A percentile compares a stretch with the other conserved stretches of the same genome.
Conservation (phyloP, 768 basidiomycete genomes). For the Hericium erinaceus region DNA sequence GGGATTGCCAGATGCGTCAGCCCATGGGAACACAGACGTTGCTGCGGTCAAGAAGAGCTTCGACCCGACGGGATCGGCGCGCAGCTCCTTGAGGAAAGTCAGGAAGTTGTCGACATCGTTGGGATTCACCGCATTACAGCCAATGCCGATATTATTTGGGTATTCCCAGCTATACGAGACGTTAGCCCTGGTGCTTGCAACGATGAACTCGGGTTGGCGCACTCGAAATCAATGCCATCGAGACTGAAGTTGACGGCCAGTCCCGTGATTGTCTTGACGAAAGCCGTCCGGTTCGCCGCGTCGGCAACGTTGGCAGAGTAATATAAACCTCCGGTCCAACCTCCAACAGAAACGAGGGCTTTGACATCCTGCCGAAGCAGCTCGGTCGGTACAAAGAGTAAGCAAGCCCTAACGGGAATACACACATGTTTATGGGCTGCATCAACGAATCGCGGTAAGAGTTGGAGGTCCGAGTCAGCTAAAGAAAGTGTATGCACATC, state of each 20-base stretch:
- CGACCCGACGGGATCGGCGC: conserved; percentile 38
- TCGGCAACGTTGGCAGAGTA: conserved; percentile 8
- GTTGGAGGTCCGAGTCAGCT: conserved; percentile 15
- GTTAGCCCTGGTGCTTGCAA: neutral
- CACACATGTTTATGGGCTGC: conserved; percentile 14
- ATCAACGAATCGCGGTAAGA: conserved; percentile 17
- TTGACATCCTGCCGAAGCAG: conserved; percentile 20
- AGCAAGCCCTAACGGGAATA: conserved; percentile 25
- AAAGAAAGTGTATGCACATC: conserved; percentile 19
- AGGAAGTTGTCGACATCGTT: conserved; percentile 72
- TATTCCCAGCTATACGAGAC: conserved; percentile 28
- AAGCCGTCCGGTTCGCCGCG: conserved; percentile 3
- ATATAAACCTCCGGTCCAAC: conserved; percentile 7
- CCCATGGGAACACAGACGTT: neutral
- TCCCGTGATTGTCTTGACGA: neutral
- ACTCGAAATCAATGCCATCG: conserved; percentile 13
- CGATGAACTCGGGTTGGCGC: neutral
- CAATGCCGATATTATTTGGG: conserved; percentile 54
- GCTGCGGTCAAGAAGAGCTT: conserved; percentile 70
- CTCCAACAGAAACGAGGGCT: conserved; percentile 8
- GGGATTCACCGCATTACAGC: conserved; percentile 49
- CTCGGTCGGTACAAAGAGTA: conserved; percentile 17
- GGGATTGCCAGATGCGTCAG: neutral
- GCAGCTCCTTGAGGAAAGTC: conserved; percentile 60
- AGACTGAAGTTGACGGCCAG: conserved; percentile 1